Evolutionary conservation across 306 rosid genomes (phyloP).

Genomic region (Prunus salicina): DNA sequence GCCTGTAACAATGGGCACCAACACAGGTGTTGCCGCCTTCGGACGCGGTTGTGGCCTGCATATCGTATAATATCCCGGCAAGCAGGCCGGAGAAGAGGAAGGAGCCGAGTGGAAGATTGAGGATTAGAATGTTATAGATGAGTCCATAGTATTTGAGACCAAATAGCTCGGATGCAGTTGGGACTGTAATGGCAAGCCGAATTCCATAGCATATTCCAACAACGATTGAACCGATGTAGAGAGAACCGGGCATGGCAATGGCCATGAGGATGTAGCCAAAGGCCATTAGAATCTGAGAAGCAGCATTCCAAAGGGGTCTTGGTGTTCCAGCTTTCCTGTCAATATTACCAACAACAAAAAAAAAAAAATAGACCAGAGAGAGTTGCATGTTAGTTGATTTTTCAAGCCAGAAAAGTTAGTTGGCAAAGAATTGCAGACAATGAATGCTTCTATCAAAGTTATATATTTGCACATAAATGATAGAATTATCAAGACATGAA

Average conservation of each 20-base stretch:
- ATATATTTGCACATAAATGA: not conserved
- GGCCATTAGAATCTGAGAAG: conserved; percentile 82
- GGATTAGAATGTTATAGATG: conserved; percentile 77
- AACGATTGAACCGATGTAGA: conserved; percentile 64
- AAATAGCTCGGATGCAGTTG: conserved; percentile 73
- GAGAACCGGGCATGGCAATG: conserved; percentile 73
- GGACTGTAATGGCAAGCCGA: conserved; percentile 73
- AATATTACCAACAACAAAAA: not conserved
- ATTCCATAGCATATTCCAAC: conserved; percentile 87
- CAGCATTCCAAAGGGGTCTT: conserved; percentile 73
- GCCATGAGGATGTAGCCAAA: conserved; percentile 74
- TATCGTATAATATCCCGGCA: conserved; percentile 74
- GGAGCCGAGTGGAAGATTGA: conserved; percentile 89
- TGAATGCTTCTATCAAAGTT: not conserved
- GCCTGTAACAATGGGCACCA: conserved; percentile 82
- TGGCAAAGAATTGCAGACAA: not conserved
- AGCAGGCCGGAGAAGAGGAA: conserved; percentile 91
- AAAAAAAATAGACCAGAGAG: not conserved
- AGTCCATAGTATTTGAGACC: conserved; percentile 85
- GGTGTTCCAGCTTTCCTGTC: conserved; percentile 66
- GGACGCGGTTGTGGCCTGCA: conserved; percentile 59
- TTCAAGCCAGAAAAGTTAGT: not conserved
- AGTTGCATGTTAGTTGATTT: not conserved
- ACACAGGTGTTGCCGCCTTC: conserved; percentile 91
- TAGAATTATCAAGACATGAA: not conserved